phyloP scores from a whole-genome alignment of 2,329 filamentous ascomycete genomes.

The Fusarium sp. region DNA sequence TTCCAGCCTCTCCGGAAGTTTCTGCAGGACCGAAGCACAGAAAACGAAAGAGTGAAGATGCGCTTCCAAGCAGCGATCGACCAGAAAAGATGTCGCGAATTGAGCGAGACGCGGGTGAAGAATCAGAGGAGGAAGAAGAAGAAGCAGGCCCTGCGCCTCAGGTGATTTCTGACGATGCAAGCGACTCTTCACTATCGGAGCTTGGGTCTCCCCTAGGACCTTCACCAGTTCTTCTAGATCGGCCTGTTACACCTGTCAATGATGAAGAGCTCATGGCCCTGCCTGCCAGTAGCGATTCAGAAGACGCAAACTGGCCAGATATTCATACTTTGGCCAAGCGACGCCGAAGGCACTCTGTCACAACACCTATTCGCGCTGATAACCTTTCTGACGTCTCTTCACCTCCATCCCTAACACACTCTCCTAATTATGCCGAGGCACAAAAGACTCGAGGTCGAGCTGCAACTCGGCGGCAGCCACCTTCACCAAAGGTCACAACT shows the following conservation, averaged over 20 bases:
- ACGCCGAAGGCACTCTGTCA: constrained; percentile 53
- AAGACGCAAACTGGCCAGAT: constrained; percentile 63
- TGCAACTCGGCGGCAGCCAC: constrained; percentile 50
- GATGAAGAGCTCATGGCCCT: constrained; percentile 65
- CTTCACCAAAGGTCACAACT: constrained; percentile 61
- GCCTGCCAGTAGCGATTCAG: constrained; percentile 64
- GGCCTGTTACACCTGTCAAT: constrained; percentile 57
- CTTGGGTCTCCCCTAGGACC: constrained; percentile 51
- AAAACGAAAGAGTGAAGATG: constrained; percentile 68
- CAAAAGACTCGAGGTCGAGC: constrained; percentile 48
- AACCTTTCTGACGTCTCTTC: constrained; percentile 68
- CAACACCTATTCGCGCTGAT: constrained; percentile 53
- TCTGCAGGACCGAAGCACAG: constrained; percentile 52
- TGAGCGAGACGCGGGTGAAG: constrained; percentile 33
- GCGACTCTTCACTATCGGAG: constrained; percentile 54
- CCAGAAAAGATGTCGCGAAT: constrained; percentile 52
- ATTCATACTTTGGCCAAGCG: constrained; percentile 62
- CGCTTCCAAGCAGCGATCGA: constrained; percentile 51
- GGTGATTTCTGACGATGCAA: constrained; percentile 40
- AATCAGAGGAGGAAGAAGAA: constrained; percentile 23
- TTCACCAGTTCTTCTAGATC: constrained; percentile 40
- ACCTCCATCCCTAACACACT: constrained; percentile 74
- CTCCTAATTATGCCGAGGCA: constrained; percentile 63
- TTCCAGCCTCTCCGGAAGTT: constrained; percentile 42
- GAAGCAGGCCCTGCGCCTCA: constrained; percentile 18